These are phyloP conservation scores for Mortierella sp. DNA, from an alignment of 371 early-diverging fungal species.

Conservation along the genomic window DNA sequence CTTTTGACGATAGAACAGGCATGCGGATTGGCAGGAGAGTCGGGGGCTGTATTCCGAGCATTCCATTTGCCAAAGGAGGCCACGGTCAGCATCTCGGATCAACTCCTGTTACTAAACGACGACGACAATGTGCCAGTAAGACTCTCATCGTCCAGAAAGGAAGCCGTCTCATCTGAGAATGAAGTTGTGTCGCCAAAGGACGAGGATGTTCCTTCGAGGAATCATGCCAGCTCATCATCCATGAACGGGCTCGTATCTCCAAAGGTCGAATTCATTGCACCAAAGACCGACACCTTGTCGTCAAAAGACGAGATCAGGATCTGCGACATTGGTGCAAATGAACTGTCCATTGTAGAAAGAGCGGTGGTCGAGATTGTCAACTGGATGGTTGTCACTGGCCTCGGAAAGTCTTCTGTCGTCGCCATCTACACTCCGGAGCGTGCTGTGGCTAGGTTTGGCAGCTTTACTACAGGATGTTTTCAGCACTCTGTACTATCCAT, in stretches of 20 bases:
- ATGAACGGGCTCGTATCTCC: neutral
- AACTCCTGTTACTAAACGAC: neutral
- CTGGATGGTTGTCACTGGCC: slow-evolving; percentile 6
- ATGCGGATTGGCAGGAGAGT: neutral
- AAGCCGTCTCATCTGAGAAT: no score
- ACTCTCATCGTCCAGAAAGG: no score
- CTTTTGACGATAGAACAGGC: slow-evolving; percentile 1
- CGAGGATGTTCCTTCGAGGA: no score
- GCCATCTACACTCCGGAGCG: slow-evolving; percentile 14
- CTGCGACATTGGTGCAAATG: slow-evolving; percentile 21
- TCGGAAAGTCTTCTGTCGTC: slow-evolving; percentile 6
- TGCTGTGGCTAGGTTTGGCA: neutral
- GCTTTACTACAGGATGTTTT: neutral
- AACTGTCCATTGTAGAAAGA: neutral
- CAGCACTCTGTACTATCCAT: neutral
- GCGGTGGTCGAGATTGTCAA: slow-evolving; percentile 4
- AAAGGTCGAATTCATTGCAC: no score
- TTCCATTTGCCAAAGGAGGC: neutral
- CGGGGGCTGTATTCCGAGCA: neutral
- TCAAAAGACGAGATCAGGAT: neutral
- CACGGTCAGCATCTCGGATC: slow-evolving; percentile 3
- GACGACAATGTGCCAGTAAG: no score
- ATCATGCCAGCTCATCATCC: neutral
- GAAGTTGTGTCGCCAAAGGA: no score
- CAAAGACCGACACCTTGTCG: neutral